phyloP scores from a whole-genome alignment of 148 eudicot species.

The Chenopodium berlandieri region DNA sequence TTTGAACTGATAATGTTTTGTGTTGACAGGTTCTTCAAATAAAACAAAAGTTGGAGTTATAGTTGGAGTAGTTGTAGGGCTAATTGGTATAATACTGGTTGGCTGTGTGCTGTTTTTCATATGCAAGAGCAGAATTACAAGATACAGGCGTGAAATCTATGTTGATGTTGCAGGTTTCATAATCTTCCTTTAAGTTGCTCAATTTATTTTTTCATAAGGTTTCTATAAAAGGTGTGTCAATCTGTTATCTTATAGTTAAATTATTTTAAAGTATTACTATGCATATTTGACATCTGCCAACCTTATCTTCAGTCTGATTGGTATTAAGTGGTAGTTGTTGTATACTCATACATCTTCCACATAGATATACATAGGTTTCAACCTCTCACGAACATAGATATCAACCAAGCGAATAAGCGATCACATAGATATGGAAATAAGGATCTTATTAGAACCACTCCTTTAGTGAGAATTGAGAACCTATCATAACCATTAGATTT shows the following conservation, averaged over 20 bases:
- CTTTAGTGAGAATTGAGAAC: background rate
- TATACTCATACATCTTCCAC: too few relatives aligned
- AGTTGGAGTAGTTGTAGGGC: constrained; percentile 61
- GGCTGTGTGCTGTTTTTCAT: constrained; percentile 51
- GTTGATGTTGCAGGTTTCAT: constrained; percentile 89
- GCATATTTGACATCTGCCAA: background rate
- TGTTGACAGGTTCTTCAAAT: constrained; percentile 53
- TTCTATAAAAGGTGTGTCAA: background rate
- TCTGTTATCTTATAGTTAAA: background rate
- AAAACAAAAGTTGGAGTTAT: constrained; percentile 59
- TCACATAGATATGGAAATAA: background rate
- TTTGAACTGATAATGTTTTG: constrained; percentile 21
- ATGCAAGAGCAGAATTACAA: constrained; percentile 56
- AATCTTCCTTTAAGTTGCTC: background rate
- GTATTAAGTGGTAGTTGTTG: background rate
- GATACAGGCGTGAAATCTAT: constrained; percentile 69
- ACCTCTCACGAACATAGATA: background rate
- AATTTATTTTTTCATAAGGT: constrained; percentile 2
- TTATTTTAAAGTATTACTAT: background rate
- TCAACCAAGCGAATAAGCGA: background rate
- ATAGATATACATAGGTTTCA: background rate
- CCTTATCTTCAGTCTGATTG: background rate
- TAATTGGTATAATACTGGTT: constrained; percentile 50
- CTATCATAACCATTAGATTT: background rate
- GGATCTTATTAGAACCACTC: background rate